A percentile compares a stretch with the other conserved stretches of the same genome.
These are phyloP conservation scores for Hericium coralloides DNA, from an alignment of 768 basidiomycete genomes.

Conservation along the genomic window DNA sequence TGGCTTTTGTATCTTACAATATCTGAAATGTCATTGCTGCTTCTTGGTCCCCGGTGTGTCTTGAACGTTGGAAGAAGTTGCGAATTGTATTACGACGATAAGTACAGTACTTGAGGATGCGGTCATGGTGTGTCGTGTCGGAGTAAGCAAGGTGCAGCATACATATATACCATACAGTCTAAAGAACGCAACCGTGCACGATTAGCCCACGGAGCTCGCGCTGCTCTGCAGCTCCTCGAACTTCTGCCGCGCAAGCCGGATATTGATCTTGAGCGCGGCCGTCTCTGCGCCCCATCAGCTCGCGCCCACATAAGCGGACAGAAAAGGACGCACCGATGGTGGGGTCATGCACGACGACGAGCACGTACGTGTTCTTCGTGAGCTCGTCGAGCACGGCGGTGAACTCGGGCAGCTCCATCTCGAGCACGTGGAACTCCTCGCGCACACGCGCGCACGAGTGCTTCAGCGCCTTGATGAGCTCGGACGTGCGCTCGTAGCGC, in stretches of 20 bases:
- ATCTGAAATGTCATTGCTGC: no score
- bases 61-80: no score
- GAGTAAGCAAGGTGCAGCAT: no score
- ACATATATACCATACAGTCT: no score
- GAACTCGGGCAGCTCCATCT: conserved; percentile 80
- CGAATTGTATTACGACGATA: background rate
- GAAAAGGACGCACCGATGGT: conserved; percentile 53
- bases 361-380: conserved; percentile 88
- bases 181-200: background rate
- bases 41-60: no score
- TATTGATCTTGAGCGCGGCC: conserved; percentile 80
- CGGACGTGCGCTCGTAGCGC: conserved; percentile 81
- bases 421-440: conserved; percentile 78
- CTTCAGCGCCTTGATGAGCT: conserved; percentile 94
- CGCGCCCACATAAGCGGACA: background rate
- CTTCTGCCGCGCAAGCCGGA: conserved; percentile 76
- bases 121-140: no score
- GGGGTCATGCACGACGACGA: conserved; percentile 84
- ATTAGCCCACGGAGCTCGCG: conserved; percentile 16
- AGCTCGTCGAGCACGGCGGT: conserved; percentile 88
- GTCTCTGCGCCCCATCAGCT: conserved; percentile 48
- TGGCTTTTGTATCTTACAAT: no score
- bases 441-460: conserved; percentile 80
- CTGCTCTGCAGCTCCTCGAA: conserved; percentile 86
- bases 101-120: no score